Evolutionary conservation across 2,329 filamentous ascomycete genomes (phyloP).

Genomic region (Paecilomyces niveus): DNA sequence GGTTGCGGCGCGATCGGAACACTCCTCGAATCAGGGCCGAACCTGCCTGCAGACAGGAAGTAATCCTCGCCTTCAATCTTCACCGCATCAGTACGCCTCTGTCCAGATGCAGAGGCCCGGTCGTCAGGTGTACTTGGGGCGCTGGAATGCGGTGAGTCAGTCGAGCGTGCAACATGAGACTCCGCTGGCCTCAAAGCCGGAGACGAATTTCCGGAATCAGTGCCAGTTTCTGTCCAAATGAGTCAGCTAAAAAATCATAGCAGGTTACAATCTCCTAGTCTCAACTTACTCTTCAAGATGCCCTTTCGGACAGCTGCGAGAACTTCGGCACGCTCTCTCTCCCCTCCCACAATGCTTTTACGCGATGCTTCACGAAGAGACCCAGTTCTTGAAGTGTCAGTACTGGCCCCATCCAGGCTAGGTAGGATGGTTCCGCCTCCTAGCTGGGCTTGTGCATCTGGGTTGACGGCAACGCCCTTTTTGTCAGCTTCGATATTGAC

Average conservation of each 20-base stretch:
- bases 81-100: conserved; percentile 62
- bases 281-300: conserved; percentile 75
- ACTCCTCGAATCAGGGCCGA: conserved; percentile 69
- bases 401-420: conserved; percentile 72
- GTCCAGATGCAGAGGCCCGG: conserved; percentile 46
- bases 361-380: conserved; percentile 36
- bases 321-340: conserved; percentile 83
- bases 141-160: conserved; percentile 76
- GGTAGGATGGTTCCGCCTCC: conserved; percentile 75
- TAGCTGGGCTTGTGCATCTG: conserved; percentile 53
- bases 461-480: conserved; percentile 71
- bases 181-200: conserved; percentile 56
- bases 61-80: conserved; percentile 81
- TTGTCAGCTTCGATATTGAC: conserved; percentile 92
- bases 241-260: conserved; percentile 1
- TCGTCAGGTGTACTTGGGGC: conserved; percentile 86
- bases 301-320: conserved; percentile 90
- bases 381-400: conserved; percentile 51
- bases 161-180: conserved; percentile 55
- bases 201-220: conserved; percentile 60
- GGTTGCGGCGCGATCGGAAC: conserved; percentile 67
- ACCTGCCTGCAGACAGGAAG: conserved; percentile 69
- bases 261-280: neutral
- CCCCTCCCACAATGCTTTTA: conserved; percentile 86
- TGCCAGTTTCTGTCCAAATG: conserved; percentile 33